phyloP scores from a whole-genome alignment of 2,329 filamentous ascomycete genomes.

The Talaromyces sp. region DNA sequence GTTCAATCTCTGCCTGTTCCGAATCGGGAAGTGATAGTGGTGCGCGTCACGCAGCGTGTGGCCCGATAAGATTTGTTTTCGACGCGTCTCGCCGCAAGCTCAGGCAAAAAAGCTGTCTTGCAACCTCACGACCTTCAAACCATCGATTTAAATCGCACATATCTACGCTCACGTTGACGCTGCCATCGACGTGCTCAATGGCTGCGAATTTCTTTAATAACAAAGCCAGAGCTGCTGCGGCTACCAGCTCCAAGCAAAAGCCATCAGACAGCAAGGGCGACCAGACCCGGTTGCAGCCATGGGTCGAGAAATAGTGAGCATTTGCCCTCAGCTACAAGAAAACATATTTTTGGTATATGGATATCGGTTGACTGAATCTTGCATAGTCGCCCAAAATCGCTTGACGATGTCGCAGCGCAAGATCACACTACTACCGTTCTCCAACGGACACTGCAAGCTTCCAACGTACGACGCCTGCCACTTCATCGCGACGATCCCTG shows the following conservation, averaged over 20 bases:
- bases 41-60: conserved; percentile 4
- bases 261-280: conserved; percentile 56
- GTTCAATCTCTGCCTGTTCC: not conserved
- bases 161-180: not conserved
- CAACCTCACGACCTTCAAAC: not conserved
- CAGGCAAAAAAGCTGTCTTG: not conserved
- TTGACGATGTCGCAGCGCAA: conserved; percentile 93
- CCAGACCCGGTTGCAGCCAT: conserved; percentile 69
- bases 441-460: conserved; percentile 85
- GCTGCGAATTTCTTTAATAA: conserved; percentile 93
- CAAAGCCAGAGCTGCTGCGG: conserved; percentile 68
- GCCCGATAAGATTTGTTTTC: not conserved
- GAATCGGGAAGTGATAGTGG: conserved; percentile 5
- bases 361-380: not conserved
- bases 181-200: conserved; percentile 19
- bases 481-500: not conserved
- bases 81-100: conserved; percentile 7
- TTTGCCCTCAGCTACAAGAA: not conserved
- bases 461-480: conserved; percentile 59
- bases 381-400: conserved; percentile 78
- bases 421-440: conserved; percentile 94
- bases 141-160: not conserved
- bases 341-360: not conserved
- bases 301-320: conserved; percentile 96
- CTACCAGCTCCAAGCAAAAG: conserved; percentile 64